A percentile compares a stretch with the other conserved stretches of the same genome.
phyloP scores from a whole-genome alignment of 2,329 filamentous ascomycete species.

The Talaromyces piceae region DNA sequence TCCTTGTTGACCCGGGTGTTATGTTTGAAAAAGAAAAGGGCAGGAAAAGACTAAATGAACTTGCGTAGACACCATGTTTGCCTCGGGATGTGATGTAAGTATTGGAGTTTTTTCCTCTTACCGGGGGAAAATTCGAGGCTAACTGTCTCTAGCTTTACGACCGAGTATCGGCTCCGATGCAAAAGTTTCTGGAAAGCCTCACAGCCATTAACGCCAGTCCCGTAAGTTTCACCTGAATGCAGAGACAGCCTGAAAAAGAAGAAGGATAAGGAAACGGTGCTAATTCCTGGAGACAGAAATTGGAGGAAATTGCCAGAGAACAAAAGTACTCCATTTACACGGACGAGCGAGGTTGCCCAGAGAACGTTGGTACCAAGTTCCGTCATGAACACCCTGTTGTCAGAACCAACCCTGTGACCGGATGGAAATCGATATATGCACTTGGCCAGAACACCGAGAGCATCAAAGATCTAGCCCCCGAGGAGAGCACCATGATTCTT shows the following conservation, averaged over 20 bases:
- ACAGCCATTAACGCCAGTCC: conserved; percentile 32
- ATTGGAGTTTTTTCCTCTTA: background rate
- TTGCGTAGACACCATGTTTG: conserved; percentile 40
- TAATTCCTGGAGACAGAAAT: background rate
- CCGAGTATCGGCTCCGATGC: conserved; percentile 44
- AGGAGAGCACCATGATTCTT: conserved; percentile 23
- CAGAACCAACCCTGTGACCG: conserved; percentile 56
- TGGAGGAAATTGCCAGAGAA: background rate
- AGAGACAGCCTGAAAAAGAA: background rate
- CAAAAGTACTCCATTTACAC: conserved; percentile 12
- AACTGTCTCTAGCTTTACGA: conserved; percentile 41
- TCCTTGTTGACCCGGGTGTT: background rate
- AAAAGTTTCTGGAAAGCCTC: conserved; percentile 41
- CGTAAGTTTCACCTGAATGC: background rate
- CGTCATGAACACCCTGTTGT: conserved; percentile 49
- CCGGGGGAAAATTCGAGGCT: background rate
- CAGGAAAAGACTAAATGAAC: background rate
- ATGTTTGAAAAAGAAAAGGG: too few relatives aligned
- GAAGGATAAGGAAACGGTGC: too few relatives aligned
- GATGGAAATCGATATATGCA: conserved; percentile 52
- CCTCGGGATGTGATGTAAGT: conserved; percentile 37
- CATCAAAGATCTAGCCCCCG: conserved; percentile 39
- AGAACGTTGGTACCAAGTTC: conserved; percentile 47
- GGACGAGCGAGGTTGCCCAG: conserved; percentile 44
- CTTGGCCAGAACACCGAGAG: conserved; percentile 34